A percentile compares a stretch with the other conserved stretches of the same genome.
Conservation (phyloP, 2,329 filamentous ascomycete genomes). For the Pezicula radicicola region DNA sequence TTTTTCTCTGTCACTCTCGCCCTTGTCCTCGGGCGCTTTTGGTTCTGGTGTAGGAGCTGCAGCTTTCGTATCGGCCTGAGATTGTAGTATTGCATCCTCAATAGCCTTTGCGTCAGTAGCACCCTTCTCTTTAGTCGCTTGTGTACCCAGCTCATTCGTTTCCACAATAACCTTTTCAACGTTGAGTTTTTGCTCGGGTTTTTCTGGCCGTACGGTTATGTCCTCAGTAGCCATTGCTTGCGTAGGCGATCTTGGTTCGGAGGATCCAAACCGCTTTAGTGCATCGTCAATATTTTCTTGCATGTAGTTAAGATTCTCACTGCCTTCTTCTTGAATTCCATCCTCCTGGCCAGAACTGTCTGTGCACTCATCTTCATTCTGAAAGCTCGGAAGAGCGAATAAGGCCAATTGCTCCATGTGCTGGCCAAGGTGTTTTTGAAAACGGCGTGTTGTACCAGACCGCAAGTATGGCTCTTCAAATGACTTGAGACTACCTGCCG, state of each 20-base stretch:
- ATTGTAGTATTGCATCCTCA: constrained; percentile 19
- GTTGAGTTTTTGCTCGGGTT: constrained; percentile 37
- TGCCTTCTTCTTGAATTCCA: no score
- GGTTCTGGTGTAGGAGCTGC: no score
- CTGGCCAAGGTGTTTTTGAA: constrained; percentile 16
- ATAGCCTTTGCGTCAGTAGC: constrained; percentile 18
- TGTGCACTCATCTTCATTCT: no score
- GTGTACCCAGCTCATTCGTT: no score
- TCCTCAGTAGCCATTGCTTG: not conserved
- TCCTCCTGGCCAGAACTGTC: no score
- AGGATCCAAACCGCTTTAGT: not conserved
- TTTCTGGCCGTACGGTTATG: constrained; percentile 32
- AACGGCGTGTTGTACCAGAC: constrained; percentile 8
- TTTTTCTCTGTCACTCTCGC: no score
- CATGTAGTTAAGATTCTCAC: no score
- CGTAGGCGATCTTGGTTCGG: constrained; percentile 4
- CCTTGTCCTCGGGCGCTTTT: no score
- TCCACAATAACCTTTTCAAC: constrained; percentile 35
- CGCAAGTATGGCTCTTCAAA: no score
- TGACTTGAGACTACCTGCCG: not conserved
- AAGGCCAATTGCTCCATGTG: constrained; percentile 23
- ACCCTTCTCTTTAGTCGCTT: not conserved
- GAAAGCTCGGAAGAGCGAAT: constrained; percentile 12
- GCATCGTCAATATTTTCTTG: no score
- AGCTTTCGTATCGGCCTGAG: no score